Conservation (phyloP, 139 green algal genomes). For the Closterium sp. region DNA sequence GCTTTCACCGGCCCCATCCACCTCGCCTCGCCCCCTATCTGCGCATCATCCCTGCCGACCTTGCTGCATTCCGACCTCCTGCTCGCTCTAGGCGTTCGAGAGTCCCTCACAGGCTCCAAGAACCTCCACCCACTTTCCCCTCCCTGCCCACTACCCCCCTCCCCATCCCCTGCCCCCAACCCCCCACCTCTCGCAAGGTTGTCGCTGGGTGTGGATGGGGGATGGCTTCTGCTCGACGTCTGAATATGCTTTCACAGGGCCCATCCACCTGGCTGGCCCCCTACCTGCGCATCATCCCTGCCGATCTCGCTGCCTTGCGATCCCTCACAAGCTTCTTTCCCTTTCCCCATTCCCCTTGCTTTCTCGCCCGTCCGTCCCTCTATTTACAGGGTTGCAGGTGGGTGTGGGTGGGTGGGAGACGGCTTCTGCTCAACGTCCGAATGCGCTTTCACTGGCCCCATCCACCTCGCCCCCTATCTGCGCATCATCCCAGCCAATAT, state of each 20-base stretch:
- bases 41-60: conserved; percentile 60
- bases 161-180: neutral
- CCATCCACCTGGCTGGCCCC: conserved; percentile 60
- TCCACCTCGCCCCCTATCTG: conserved; percentile 62
- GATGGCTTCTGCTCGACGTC: conserved; percentile 63
- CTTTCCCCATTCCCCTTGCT: neutral
- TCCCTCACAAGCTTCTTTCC: neutral
- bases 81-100: conserved; percentile 59
- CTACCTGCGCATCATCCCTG: conserved; percentile 59
- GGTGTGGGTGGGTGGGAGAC: conserved; percentile 73
- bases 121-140: too few species aligned
- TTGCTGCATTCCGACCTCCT: conserved; percentile 71
- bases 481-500: conserved; percentile 64
- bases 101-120: conserved; percentile 62
- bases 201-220: conserved; percentile 68
- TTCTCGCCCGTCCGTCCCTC: neutral
- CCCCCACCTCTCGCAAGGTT: neutral
- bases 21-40: conserved; percentile 58
- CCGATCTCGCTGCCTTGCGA: conserved; percentile 69
- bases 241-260: conserved; percentile 67
- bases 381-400: conserved; percentile 42
- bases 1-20: conserved; percentile 69
- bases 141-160: too few species aligned
- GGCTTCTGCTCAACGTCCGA: conserved; percentile 61
- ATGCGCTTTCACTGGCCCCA: conserved; percentile 67